These are phyloP conservation scores for Tuber calosporum DNA, from an alignment of 495 filamentous ascomycete species.

Conservation along the genomic window DNA sequence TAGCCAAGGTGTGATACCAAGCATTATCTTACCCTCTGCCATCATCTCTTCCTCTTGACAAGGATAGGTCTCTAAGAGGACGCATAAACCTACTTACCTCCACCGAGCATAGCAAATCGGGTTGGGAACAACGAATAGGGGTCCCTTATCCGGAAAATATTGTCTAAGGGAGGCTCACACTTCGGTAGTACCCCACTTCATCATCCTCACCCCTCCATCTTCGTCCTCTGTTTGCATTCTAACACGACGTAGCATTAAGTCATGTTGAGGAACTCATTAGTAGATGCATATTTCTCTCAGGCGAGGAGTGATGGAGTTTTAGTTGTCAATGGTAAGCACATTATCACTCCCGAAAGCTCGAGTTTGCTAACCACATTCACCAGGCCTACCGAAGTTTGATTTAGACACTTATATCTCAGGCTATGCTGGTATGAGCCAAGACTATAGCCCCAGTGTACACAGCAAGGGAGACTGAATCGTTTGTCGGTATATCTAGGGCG, in stretches of 20 bases:
- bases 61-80: background rate
- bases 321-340: constrained; percentile 47
- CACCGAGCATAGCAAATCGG: background rate
- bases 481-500: constrained; percentile 15
- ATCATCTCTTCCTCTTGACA: background rate
- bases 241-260: background rate
- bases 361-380: constrained; percentile 10
- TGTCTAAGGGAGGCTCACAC: background rate
- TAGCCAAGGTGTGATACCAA: background rate
- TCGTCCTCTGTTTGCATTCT: background rate
- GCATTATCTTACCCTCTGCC: background rate
- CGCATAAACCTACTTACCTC: background rate
- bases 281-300: constrained; percentile 44
- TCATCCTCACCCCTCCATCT: background rate
- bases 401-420: constrained; percentile 87
- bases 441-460: background rate
- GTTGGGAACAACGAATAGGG: background rate
- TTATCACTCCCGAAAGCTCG: constrained; percentile 8
- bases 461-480: background rate
- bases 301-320: constrained; percentile 46
- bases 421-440: constrained; percentile 60
- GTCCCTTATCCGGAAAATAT: background rate
- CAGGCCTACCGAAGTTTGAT: constrained; percentile 83
- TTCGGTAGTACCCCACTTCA: background rate
- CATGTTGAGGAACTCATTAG: background rate